Percentiles rank a stretch among this genome's conserved stretches.
These are phyloP conservation scores for Pichia inconspicua DNA, from an alignment of 1,139 yeast genomes.

Conservation along the genomic window DNA sequence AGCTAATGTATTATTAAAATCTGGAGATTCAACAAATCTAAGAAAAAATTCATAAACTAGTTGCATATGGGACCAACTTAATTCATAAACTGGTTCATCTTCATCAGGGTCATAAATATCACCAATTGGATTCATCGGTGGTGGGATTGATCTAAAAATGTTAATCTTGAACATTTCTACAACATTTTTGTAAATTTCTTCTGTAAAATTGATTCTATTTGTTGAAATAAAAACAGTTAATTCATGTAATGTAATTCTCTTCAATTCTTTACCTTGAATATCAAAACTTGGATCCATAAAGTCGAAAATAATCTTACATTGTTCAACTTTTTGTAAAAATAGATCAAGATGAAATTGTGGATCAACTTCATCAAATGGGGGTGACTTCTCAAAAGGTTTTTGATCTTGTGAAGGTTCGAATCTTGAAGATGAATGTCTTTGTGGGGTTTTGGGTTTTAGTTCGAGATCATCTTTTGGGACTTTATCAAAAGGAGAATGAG, in stretches of 20 bases:
- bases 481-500: conserved; percentile 26
- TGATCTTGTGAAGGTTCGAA: conserved; percentile 73
- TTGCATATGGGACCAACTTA: conserved; percentile 99
- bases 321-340: conserved; percentile 83
- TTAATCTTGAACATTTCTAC: conserved; percentile 85
- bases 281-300: conserved; percentile 90
- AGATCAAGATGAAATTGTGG: conserved; percentile 78
- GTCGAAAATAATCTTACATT: conserved; percentile 90
- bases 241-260: conserved; percentile 79
- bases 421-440: conserved; percentile 88
- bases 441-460: conserved; percentile 54
- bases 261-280: conserved; percentile 86
- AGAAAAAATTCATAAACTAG: conserved; percentile 90
- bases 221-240: conserved; percentile 75
- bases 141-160: conserved; percentile 92
- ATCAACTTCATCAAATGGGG: conserved; percentile 83
- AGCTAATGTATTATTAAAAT: conserved; percentile 88
- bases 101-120: conserved; percentile 97
- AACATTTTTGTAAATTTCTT: conserved; percentile 82
- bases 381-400: conserved; percentile 72
- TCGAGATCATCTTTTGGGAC: conserved; percentile 44
- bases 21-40: conserved; percentile 89
- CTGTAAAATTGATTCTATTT: conserved; percentile 77
- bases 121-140: conserved; percentile 95
- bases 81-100: conserved; percentile 93